These are phyloP conservation scores for Skeletonema marinoi DNA, from an alignment of 108 stramenopile genomes.

Conservation along the genomic window DNA sequence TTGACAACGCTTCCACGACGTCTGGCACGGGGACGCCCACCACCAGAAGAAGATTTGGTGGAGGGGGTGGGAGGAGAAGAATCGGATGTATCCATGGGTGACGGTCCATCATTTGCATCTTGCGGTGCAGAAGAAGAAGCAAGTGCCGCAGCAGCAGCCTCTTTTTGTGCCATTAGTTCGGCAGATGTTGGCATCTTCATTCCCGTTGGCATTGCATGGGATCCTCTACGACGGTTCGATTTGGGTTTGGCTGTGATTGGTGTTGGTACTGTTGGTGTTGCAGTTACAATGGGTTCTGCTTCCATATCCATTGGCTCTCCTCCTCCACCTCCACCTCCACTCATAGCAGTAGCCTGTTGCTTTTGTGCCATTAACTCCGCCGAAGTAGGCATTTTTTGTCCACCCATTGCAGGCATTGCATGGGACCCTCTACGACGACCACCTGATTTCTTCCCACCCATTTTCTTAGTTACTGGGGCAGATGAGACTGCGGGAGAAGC, in stretches of 20 bases:
- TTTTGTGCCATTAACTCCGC: conserved; percentile 29
- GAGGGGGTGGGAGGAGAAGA: not conserved
- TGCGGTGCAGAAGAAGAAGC: not conserved
- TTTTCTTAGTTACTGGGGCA: not conserved
- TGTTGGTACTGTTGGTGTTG: not conserved
- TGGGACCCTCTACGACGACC: conserved; percentile 30
- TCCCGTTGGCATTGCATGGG: conserved; percentile 12
- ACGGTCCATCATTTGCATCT: not conserved
- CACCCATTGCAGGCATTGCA: conserved; percentile 10
- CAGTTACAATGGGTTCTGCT: not conserved
- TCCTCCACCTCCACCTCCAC: not conserved
- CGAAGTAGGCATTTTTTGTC: conserved; percentile 21
- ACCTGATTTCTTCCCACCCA: not conserved
- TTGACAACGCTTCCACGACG: conserved; percentile 29
- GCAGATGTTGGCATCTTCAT: conserved; percentile 28
- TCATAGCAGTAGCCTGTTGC: not conserved
- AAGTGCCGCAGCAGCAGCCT: not conserved
- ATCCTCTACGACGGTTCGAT: conserved; percentile 30
- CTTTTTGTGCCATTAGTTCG: conserved; percentile 25
- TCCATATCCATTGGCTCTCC: not conserved
- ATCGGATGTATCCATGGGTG: conserved; percentile 1
- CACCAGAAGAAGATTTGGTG: not conserved
- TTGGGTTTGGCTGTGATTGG: conserved; percentile 1
- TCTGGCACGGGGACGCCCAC: conserved; percentile 13
- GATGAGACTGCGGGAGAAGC: not conserved